Percentiles rank a stretch among this genome's conserved stretches.
phyloP scores from a whole-genome alignment of 148 eudicot species.

The Rhododendron molle region DNA sequence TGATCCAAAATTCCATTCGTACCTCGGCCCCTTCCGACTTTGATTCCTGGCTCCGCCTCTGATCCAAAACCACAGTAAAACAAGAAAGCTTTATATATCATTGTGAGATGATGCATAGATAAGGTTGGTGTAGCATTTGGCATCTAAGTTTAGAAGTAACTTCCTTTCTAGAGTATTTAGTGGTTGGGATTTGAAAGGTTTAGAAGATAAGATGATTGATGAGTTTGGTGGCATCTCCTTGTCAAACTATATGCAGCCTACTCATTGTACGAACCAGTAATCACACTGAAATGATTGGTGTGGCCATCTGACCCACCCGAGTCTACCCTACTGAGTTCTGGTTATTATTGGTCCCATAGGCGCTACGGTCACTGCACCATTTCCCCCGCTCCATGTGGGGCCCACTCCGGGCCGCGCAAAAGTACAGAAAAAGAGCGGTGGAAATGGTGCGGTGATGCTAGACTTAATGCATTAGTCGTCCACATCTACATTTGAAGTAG shows the following conservation, averaged over 20 bases:
- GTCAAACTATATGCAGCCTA: not conserved
- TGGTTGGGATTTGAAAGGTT: slow-evolving; percentile 2
- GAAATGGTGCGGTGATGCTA: too few relatives aligned
- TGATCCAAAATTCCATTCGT: not conserved
- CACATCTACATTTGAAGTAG: not conserved
- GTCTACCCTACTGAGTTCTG: not conserved
- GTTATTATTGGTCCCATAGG: not conserved
- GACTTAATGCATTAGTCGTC: not conserved
- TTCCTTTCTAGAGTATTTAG: not conserved
- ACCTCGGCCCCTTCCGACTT: not conserved
- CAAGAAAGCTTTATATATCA: not conserved
- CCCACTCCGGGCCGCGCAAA: too few relatives aligned
- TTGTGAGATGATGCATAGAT: not conserved
- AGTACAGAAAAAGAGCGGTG: too few relatives aligned
- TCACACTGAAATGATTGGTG: not conserved
- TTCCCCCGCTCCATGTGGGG: too few relatives aligned
- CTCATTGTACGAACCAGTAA: not conserved
- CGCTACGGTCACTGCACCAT: too few relatives aligned
- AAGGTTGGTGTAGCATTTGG: not conserved
- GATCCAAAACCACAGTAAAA: not conserved
- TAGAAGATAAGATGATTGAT: not conserved
- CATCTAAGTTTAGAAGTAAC: not conserved
- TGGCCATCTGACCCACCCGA: not conserved
- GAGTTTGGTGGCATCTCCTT: slow-evolving; percentile 13
- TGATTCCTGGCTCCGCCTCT: not conserved